These are phyloP conservation scores for Leccinum variicolor DNA, from an alignment of 768 basidiomycete genomes.

Conservation along the genomic window DNA sequence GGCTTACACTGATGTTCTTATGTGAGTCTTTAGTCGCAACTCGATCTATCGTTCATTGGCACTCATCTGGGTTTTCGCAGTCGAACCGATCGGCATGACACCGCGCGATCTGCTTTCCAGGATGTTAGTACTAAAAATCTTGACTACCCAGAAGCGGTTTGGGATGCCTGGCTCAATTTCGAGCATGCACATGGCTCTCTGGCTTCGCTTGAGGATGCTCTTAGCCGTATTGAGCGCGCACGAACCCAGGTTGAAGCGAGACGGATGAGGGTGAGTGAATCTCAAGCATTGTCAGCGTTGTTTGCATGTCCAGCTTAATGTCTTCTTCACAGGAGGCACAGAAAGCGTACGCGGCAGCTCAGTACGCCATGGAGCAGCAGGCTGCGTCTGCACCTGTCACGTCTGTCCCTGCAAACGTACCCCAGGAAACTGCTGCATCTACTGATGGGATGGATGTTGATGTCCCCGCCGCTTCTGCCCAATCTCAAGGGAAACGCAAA, in stretches of 20 bases:
- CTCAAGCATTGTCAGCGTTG: neutral
- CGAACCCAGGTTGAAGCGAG: slow-evolving; percentile 57
- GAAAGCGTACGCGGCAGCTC: slow-evolving; percentile 51
- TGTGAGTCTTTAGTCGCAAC: slow-evolving; percentile 42
- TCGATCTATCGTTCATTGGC: neutral
- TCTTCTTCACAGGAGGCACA: slow-evolving; percentile 53
- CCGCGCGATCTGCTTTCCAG: slow-evolving; percentile 64
- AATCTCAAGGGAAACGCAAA: slow-evolving; percentile 56
- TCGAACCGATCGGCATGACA: slow-evolving; percentile 49
- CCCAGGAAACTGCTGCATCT: slow-evolving; percentile 1
- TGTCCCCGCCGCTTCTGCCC: slow-evolving; percentile 27
- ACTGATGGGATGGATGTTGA: slow-evolving; percentile 43
- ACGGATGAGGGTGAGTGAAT: slow-evolving; percentile 54
- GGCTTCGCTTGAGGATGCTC: slow-evolving; percentile 56
- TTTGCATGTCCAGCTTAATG: neutral
- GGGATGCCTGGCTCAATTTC: slow-evolving; percentile 88
- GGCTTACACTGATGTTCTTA: slow-evolving; percentile 67
- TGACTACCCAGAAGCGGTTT: slow-evolving; percentile 95
- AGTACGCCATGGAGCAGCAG: slow-evolving; percentile 42
- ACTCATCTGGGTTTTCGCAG: slow-evolving; percentile 27
- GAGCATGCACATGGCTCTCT: slow-evolving; percentile 81
- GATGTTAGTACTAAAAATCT: slow-evolving; percentile 68
- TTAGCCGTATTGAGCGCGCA: slow-evolving; percentile 65
- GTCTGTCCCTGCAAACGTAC: slow-evolving; percentile 6
- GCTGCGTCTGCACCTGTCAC: slow-evolving; percentile 33